Conservation (phyloP, 148 eudicot species). For the Rhododendron ferrugineum region DNA sequence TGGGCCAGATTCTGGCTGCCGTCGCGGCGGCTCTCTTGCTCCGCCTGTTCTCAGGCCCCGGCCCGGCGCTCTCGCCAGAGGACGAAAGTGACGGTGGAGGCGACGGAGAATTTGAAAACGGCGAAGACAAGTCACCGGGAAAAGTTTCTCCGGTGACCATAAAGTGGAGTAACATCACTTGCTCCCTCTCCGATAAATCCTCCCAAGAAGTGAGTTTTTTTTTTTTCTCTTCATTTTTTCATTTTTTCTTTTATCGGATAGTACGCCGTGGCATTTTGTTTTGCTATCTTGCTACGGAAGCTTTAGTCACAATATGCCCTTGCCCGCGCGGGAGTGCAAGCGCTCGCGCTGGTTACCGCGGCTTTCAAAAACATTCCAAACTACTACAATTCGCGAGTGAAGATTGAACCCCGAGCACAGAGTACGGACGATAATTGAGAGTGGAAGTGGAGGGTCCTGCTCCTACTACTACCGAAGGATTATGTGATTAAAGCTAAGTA, state of each 20-base stretch:
- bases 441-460: not conserved
- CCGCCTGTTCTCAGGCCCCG: conserved; percentile 64
- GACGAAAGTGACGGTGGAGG: conserved; percentile 20
- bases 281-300: not conserved
- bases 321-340: not conserved
- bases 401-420: not conserved
- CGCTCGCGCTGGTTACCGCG: not conserved
- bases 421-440: not conserved
- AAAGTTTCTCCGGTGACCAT: conserved; percentile 73
- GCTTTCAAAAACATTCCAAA: not conserved
- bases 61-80: conserved; percentile 46
- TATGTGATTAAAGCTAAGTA: not conserved
- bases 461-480: not conserved
- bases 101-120: conserved; percentile 18
- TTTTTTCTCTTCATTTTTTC: not conserved
- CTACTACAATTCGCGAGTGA: not conserved
- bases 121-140: conserved; percentile 34
- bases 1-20: conserved; percentile 64
- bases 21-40: conserved; percentile 73
- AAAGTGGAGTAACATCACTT: conserved; percentile 70
- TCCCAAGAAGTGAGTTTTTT: not conserved
- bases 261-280: not conserved
- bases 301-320: not conserved
- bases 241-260: not conserved
- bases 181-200: conserved; percentile 45